Percentiles rank a stretch among this genome's conserved stretches.
Conservation (phyloP, 2,329 filamentous ascomycete genomes). For the Aspergillus sp. region DNA sequence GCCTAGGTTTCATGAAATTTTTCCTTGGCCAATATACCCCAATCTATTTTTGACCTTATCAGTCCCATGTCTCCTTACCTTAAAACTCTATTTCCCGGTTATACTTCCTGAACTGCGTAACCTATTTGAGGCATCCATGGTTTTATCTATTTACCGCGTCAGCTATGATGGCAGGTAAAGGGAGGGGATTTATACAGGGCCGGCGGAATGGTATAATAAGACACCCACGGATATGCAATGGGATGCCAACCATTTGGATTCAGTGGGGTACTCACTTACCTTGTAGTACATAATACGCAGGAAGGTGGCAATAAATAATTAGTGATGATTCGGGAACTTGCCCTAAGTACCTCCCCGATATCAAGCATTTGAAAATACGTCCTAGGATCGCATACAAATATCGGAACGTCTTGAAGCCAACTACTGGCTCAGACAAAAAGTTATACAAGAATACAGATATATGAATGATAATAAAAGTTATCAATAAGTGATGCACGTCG, state of each 20-base stretch:
- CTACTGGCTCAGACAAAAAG: background rate
- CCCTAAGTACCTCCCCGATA: background rate
- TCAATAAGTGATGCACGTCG: conserved; percentile 9
- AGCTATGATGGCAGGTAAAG: too few species aligned
- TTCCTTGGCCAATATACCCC: conserved; percentile 15
- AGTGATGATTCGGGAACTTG: background rate
- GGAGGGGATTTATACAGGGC: too few species aligned
- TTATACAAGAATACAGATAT: background rate
- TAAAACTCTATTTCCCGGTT: background rate
- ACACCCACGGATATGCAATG: background rate
- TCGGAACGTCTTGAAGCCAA: background rate
- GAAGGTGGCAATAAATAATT: background rate
- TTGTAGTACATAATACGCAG: background rate
- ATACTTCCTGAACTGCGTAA: background rate
- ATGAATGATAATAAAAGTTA: background rate
- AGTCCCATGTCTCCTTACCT: background rate
- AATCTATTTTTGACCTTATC: conserved; percentile 7
- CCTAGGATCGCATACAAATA: background rate
- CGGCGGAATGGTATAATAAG: background rate
- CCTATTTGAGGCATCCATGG: background rate
- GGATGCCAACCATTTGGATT: background rate
- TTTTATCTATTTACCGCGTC: background rate
- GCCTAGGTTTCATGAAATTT: background rate
- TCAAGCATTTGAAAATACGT: background rate
- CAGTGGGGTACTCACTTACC: background rate